These are phyloP conservation scores for Vitis amurensis DNA, from an alignment of 164 flowering plant genomes.

Conservation along the genomic window DNA sequence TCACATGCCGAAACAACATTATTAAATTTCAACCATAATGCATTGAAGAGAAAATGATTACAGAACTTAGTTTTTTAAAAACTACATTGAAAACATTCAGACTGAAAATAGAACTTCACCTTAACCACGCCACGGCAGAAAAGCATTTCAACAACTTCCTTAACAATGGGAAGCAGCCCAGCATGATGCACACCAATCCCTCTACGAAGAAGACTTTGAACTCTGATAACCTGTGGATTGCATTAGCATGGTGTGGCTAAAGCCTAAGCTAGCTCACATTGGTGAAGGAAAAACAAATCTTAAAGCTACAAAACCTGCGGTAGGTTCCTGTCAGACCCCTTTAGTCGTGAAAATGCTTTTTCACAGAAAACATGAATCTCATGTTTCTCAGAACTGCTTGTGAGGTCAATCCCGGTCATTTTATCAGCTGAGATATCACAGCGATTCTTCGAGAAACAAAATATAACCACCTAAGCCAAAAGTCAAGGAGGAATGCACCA, in stretches of 20 bases:
- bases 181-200: conserved; percentile 99
- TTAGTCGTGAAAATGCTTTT: conserved; percentile 94
- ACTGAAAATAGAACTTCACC: conserved; percentile 37
- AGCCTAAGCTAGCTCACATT: conserved; percentile 8
- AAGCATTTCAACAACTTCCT: conserved; percentile 99
- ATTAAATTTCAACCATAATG: conserved; percentile 1
- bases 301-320: conserved; percentile 70
- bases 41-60: no score
- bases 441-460: conserved; percentile 96
- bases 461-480: conserved; percentile 76
- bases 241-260: conserved; percentile 4
- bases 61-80: background rate
- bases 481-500: conserved; percentile 6
- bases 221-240: conserved; percentile 68
- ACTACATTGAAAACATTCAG: background rate
- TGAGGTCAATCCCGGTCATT: conserved; percentile 70
- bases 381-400: conserved; percentile 92
- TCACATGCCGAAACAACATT: background rate
- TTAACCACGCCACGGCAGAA: conserved; percentile 95
- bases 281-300: background rate
- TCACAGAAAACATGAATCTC: conserved; percentile 95
- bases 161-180: conserved; percentile 96
- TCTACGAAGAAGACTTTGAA: conserved; percentile 80
- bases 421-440: conserved; percentile 96
- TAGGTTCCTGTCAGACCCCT: conserved; percentile 94